Conservation (phyloP, 371 early-diverging fungal genomes). For the Globomyces sp. region DNA sequence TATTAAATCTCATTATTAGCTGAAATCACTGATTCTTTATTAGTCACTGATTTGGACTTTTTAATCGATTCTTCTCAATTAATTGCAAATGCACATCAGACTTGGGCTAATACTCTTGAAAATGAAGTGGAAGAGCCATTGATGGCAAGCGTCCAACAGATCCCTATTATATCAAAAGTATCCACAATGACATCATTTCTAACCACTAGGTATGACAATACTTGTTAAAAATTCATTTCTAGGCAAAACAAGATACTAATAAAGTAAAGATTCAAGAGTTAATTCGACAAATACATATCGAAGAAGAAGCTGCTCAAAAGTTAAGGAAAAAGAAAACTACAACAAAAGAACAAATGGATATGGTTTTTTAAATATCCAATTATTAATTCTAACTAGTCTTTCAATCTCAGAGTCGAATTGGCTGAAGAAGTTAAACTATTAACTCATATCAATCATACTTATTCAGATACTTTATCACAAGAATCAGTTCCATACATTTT, state of each 20-base stretch:
- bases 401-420: slow-evolving; percentile 37
- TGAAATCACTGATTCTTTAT: slow-evolving; percentile 24
- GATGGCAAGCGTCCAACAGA: slow-evolving; percentile 22
- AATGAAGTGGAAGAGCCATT: slow-evolving; percentile 45
- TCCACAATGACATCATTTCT: too few relatives aligned
- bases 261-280: slow-evolving; percentile 35
- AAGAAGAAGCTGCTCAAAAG: slow-evolving; percentile 42
- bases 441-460: slow-evolving; percentile 29
- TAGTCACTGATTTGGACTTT: slow-evolving; percentile 44
- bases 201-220: too few relatives aligned
- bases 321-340: slow-evolving; percentile 44
- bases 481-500: slow-evolving; percentile 35
- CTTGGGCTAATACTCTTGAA: slow-evolving; percentile 42
- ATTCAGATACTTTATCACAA: slow-evolving; percentile 42
- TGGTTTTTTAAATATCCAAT: slow-evolving; percentile 21
- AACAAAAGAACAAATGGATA: slow-evolving; percentile 38
- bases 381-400: slow-evolving; percentile 24
- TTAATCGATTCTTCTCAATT: slow-evolving; percentile 48
- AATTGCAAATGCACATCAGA: slow-evolving; percentile 45
- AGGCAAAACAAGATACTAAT: slow-evolving; percentile 33
- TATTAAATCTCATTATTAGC: slow-evolving; percentile 20
- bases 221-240: too few relatives aligned
- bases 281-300: slow-evolving; percentile 33
- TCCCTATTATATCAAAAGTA: slow-evolving; percentile 20
- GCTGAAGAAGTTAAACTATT: slow-evolving; percentile 50